phyloP scores from a whole-genome alignment of 2,329 filamentous ascomycete species.

The Coniochaeta prunicola region DNA sequence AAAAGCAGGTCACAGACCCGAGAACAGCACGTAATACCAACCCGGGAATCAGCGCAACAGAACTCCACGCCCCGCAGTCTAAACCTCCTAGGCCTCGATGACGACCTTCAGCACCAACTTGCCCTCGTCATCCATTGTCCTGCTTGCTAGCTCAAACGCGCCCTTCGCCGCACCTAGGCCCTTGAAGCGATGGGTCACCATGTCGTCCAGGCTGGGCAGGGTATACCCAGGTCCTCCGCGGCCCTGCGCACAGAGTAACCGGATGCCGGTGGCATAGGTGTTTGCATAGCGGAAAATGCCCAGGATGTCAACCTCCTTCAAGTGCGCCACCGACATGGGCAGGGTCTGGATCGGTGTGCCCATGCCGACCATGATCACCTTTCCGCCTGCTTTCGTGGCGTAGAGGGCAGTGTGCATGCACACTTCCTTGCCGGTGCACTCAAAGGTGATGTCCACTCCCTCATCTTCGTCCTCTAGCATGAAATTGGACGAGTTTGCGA shows the following conservation, averaged over 20 bases:
- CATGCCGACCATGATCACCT: conserved; percentile 73
- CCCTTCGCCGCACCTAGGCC: conserved; percentile 54
- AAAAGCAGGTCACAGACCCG: neutral
- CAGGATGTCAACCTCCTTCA: conserved; percentile 71
- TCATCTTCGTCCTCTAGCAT: conserved; percentile 44
- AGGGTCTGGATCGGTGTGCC: conserved; percentile 69
- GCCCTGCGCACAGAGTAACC: conserved; percentile 42
- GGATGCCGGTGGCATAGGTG: conserved; percentile 66
- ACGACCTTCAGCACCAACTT: conserved; percentile 68
- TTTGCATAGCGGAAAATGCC: conserved; percentile 74
- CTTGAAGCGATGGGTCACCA: conserved; percentile 67
- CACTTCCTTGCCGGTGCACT: conserved; percentile 69
- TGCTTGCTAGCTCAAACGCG: conserved; percentile 64
- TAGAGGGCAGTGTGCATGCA: conserved; percentile 73
- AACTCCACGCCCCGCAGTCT: conserved; percentile 3
- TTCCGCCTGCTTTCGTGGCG: conserved; percentile 62
- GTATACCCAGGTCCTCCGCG: conserved; percentile 30
- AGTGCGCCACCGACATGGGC: conserved; percentile 62
- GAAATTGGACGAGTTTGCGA: conserved; percentile 23
- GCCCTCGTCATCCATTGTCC: conserved; percentile 59
- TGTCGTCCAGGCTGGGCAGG: conserved; percentile 58
- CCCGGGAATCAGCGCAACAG: neutral
- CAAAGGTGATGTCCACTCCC: conserved; percentile 64
- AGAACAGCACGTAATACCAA: neutral
- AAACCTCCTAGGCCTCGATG: conserved; percentile 38